These are phyloP conservation scores for Micractinium conductrix DNA, from an alignment of 139 green algal genomes.

Conservation along the genomic window DNA sequence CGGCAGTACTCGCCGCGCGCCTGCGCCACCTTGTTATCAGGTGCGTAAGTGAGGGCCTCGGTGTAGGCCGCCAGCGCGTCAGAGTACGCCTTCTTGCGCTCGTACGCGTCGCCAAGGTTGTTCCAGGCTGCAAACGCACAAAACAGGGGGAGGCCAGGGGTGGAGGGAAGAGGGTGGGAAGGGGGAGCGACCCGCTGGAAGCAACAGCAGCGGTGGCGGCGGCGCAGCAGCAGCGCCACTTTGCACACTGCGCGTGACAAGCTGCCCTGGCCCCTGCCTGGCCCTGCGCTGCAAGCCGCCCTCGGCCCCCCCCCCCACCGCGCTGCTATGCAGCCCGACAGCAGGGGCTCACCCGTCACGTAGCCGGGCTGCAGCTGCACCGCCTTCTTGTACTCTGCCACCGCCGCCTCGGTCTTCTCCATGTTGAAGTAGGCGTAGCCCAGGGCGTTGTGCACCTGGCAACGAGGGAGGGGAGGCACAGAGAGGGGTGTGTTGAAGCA, in stretches of 20 bases:
- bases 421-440: constrained; percentile 95
- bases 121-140: constrained; percentile 94
- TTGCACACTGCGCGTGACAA: no score
- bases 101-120: constrained; percentile 96
- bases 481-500: background rate
- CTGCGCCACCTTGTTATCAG: constrained; percentile 87
- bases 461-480: background rate
- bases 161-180: background rate
- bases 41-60: constrained; percentile 83
- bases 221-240: no score
- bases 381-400: constrained; percentile 86
- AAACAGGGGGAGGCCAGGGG: constrained; percentile 29
- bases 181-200: background rate
- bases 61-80: constrained; percentile 83
- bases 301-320: background rate
- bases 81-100: constrained; percentile 78
- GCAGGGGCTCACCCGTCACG: constrained; percentile 13
- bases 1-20: constrained; percentile 56
- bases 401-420: constrained; percentile 72
- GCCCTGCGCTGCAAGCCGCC: background rate
- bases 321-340: background rate
- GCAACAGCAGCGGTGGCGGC: no score
- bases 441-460: constrained; percentile 96
- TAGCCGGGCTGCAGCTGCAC: constrained; percentile 84
- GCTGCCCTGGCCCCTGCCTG: no score